A percentile compares a stretch with the other conserved stretches of the same genome.
phyloP scores from a whole-genome alignment of 768 basidiomycete genomes.

The Hygrophoropsis aurantiaca region DNA sequence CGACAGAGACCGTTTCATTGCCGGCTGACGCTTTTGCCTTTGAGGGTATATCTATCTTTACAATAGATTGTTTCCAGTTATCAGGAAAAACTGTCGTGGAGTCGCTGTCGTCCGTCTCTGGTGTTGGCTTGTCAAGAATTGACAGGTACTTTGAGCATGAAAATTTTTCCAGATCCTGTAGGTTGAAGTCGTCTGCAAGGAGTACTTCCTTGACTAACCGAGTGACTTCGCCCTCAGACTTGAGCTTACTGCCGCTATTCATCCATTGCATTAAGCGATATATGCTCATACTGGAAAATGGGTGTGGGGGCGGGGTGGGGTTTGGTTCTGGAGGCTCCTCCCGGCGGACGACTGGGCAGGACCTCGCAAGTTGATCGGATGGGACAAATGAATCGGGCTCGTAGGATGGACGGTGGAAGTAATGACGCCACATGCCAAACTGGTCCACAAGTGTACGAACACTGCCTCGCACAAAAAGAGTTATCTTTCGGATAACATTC shows the following conservation, averaged over 20 bases:
- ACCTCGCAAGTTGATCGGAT: not conserved
- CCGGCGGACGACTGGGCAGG: not conserved
- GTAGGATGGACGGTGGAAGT: constrained; percentile 21
- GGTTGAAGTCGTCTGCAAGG: constrained; percentile 11
- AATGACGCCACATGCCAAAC: constrained; percentile 21
- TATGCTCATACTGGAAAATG: constrained; percentile 18
- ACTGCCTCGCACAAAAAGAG: constrained; percentile 14
- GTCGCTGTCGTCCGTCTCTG: not conserved
- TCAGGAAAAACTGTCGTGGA: not conserved
- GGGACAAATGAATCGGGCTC: constrained; percentile 21
- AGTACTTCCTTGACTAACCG: constrained; percentile 14
- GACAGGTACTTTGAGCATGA: not conserved
- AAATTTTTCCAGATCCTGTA: constrained; percentile 7
- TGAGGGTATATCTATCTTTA: constrained; percentile 28
- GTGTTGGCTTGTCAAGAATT: not conserved
- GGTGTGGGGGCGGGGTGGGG: not conserved
- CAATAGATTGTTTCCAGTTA: constrained; percentile 6
- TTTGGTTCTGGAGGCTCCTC: not conserved
- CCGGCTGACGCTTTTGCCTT: constrained; percentile 4
- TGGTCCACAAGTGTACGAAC: constrained; percentile 17
- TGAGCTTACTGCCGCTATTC: constrained; percentile 13
- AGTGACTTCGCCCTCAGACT: constrained; percentile 9
- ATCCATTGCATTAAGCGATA: constrained; percentile 26
- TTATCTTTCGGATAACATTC: constrained; percentile 7
- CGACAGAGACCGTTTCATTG: constrained; percentile 15